Evolutionary conservation across 1,139 yeast genomes (phyloP), one percentile per base, ranked within the genome.

Genomic region (Debaryomyces psychrophilus): DNA sequence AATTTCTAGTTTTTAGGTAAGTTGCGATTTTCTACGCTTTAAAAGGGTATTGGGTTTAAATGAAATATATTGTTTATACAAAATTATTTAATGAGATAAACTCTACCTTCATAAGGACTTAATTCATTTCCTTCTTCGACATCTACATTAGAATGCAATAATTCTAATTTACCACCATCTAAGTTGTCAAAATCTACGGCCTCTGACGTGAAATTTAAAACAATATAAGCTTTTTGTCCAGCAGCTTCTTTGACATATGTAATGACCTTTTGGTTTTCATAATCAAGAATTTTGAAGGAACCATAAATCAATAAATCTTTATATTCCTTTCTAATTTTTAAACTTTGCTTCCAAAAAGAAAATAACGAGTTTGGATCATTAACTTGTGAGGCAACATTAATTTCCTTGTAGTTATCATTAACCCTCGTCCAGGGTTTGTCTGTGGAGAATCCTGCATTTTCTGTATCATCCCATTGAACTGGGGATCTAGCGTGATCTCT

Each of bases 401-500:
- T 68, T 38, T 71, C 73, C 50, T 61, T 65, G 61, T 76, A 80
- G 54, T 76, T 74, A 46, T 77, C 81, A 54, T 77, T 77, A 50
- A 77, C 76, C 50, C 73, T 66, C 62, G 76, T 79, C 86, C 87
- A 82, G 22, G 86, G 84, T 50, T 63, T 63, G 26, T 66, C 76
- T 2, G 71, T 61, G 11, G 82, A 62, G 60, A 81, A 81, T 0
- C 86, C 85, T 28, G 69, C 82, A 51, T 71, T 56, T 9, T 58
- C 66, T 2, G 69, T 56, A 41, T 59, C 58, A 50, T 73, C 76
- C 86, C 86, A 81, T 58, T 79, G 85, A 52, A 81, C 77, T 27
- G 86, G 86, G 6, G 83, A 71, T 59, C 86, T 71, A 5, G 83
- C 76, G 54, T 82, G 71, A 57, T 81, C 85, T 59, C 85, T 69